Conservation (phyloP, 768 basidiomycete species). For the Podaxis sp. region DNA sequence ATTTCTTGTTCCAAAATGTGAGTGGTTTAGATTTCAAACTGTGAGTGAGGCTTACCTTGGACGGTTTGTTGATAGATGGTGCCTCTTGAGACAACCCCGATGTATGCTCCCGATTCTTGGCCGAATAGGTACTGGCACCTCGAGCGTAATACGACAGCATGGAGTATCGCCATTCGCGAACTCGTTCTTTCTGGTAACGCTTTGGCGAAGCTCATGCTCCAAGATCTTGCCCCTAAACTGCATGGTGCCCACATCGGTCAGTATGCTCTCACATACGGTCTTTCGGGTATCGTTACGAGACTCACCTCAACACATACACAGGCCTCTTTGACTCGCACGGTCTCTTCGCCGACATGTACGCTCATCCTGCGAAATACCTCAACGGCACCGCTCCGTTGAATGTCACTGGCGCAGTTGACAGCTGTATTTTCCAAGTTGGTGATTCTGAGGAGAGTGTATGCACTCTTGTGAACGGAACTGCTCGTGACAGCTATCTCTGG, state of each 20-base stretch:
- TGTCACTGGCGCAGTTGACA: slow-evolving; percentile 49
- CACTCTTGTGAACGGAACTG: slow-evolving; percentile 40
- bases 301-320: slow-evolving; percentile 20
- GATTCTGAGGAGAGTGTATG: slow-evolving; percentile 30
- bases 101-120: slow-evolving; percentile 50
- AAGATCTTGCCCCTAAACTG: slow-evolving; percentile 46
- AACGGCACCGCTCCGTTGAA: slow-evolving; percentile 67
- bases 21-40: background rate
- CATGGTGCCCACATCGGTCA: slow-evolving; percentile 59
- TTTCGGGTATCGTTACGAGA: background rate
- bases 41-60: background rate
- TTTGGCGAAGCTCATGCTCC: slow-evolving; percentile 50
- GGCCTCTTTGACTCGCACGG: slow-evolving; percentile 63
- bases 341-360: slow-evolving; percentile 59
- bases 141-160: slow-evolving; percentile 54
- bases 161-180: slow-evolving; percentile 57
- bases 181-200: slow-evolving; percentile 51
- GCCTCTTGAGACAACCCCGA: slow-evolving; percentile 47
- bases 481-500: slow-evolving; percentile 61
- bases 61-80: slow-evolving; percentile 43
- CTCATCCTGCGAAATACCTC: slow-evolving; percentile 49
- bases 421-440: slow-evolving; percentile 44
- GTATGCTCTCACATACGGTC: slow-evolving; percentile 13
- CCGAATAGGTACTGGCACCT: slow-evolving; percentile 51
- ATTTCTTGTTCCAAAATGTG: slow-evolving; percentile 58